These are phyloP conservation scores for Peniophora sp. DNA, from an alignment of 1,284 basidiomycete genomes.

Conservation along the genomic window DNA sequence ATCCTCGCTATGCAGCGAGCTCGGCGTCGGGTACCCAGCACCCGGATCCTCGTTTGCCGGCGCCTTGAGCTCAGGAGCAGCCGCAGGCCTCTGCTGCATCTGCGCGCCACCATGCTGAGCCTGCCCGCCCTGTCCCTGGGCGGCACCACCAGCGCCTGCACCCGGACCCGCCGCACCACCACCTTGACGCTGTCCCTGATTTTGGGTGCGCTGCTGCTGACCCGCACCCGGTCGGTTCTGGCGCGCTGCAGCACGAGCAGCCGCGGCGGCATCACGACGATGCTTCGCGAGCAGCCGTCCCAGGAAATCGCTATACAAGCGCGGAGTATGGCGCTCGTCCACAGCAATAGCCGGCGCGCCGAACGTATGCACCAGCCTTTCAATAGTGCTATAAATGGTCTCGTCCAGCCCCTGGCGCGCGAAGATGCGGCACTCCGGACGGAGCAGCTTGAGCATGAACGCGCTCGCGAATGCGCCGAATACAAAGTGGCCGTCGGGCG, in stretches of 20 bases:
- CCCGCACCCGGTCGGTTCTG: conserved; percentile 27
- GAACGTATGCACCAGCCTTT: conserved; percentile 62
- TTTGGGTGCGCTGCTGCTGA: neutral
- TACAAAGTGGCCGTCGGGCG: conserved; percentile 83
- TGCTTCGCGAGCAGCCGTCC: conserved; percentile 12
- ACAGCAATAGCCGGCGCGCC: conserved; percentile 71
- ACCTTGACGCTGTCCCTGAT: no score
- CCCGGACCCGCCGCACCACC: neutral
- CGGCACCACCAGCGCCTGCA: neutral
- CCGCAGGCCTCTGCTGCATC: neutral
- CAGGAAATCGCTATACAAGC: conserved; percentile 73
- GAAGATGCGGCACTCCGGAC: conserved; percentile 61
- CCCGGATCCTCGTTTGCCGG: neutral
- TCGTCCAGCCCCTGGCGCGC: conserved; percentile 54
- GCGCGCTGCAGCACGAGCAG: conserved; percentile 36
- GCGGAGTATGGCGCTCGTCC: conserved; percentile 75
- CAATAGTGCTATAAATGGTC: conserved; percentile 65
- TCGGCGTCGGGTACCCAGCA: neutral
- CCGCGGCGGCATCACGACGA: conserved; percentile 34
- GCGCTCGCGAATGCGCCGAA: conserved; percentile 82
- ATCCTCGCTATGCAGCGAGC: conserved; percentile 1
- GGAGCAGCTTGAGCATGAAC: conserved; percentile 71
- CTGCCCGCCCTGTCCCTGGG: neutral
- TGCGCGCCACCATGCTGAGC: neutral
- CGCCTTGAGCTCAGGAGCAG: neutral